Conservation (phyloP, 768 basidiomycete genomes). For the Krasilnikovozyma curviuscula region DNA sequence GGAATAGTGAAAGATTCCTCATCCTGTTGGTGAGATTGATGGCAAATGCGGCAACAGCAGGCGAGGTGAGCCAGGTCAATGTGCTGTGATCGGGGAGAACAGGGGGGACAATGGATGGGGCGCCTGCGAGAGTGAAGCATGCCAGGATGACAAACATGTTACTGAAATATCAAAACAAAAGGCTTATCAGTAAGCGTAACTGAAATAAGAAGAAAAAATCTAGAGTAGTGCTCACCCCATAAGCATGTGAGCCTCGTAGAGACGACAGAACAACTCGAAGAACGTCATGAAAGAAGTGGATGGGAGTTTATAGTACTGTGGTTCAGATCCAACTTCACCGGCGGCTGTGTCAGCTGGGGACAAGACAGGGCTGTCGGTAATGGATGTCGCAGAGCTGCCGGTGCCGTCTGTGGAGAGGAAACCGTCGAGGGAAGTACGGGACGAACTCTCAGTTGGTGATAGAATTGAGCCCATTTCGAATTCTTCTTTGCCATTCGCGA, state of each 20-base stretch:
- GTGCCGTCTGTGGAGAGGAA: constrained; percentile 3
- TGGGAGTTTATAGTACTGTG: background rate
- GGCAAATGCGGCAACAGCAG: no score
- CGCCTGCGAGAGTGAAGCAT: no score
- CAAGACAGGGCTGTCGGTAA: constrained; percentile 7
- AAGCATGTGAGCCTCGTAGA: constrained; percentile 22
- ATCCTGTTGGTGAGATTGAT: no score
- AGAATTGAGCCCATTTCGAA: background rate
- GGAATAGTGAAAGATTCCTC: no score
- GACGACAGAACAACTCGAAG: constrained; percentile 13
- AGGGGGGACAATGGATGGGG: no score
- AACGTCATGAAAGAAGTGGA: constrained; percentile 4
- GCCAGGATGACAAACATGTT: no score
- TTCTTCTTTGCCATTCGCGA: background rate
- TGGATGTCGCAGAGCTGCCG: constrained; percentile 2
- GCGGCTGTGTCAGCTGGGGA: constrained; percentile 7
- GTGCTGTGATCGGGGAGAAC: no score
- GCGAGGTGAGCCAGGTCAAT: no score
- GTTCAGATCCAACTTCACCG: background rate
- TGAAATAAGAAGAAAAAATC: no score
- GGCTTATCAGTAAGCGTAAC: no score
- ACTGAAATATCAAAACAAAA: no score
- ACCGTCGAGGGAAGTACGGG: no score
- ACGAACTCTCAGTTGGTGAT: background rate
- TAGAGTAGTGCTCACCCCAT: constrained; percentile 19